A percentile compares a stretch with the other conserved stretches of the same genome.
phyloP scores from a whole-genome alignment of 108 stramenopile species.

The Nitzschia palea region DNA sequence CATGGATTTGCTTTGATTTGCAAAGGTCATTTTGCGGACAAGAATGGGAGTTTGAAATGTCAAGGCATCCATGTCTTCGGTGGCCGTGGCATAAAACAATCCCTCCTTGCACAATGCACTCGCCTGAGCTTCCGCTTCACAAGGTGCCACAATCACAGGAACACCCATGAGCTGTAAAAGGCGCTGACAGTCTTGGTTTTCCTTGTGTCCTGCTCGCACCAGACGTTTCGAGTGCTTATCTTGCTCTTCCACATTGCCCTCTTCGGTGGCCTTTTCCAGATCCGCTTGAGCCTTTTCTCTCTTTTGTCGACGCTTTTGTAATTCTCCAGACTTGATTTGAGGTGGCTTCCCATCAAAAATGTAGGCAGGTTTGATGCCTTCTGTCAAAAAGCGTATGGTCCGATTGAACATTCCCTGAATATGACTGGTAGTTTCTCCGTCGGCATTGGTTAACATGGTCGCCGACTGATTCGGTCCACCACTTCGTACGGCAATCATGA shows the following conservation, averaged over 20 bases:
- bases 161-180: slow-evolving; percentile 96
- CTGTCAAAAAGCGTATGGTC: slow-evolving; percentile 92
- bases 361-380: slow-evolving; percentile 95
- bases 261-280: slow-evolving; percentile 81
- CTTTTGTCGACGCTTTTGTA: slow-evolving; percentile 90
- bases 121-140: slow-evolving; percentile 99
- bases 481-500: slow-evolving; percentile 93
- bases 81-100: slow-evolving; percentile 93
- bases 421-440: slow-evolving; percentile 93
- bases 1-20: slow-evolving; percentile 60
- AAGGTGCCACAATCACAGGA: slow-evolving; percentile 92
- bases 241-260: slow-evolving; percentile 85
- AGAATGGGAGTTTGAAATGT: slow-evolving; percentile 93
- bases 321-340: slow-evolving; percentile 91
- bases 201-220: slow-evolving; percentile 85
- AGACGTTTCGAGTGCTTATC: slow-evolving; percentile 84
- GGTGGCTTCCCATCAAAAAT: slow-evolving; percentile 99
- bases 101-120: slow-evolving; percentile 88
- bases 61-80: slow-evolving; percentile 99
- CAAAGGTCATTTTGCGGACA: slow-evolving; percentile 92
- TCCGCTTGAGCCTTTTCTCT: slow-evolving; percentile 90
- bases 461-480: slow-evolving; percentile 68
- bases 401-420: slow-evolving; percentile 99
- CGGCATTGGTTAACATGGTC: slow-evolving; percentile 87
- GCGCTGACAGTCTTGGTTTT: slow-evolving; percentile 86